Base-by-base conservation (phyloP, 257 asterid genomes). In the Solanum arcanum region DNA sequence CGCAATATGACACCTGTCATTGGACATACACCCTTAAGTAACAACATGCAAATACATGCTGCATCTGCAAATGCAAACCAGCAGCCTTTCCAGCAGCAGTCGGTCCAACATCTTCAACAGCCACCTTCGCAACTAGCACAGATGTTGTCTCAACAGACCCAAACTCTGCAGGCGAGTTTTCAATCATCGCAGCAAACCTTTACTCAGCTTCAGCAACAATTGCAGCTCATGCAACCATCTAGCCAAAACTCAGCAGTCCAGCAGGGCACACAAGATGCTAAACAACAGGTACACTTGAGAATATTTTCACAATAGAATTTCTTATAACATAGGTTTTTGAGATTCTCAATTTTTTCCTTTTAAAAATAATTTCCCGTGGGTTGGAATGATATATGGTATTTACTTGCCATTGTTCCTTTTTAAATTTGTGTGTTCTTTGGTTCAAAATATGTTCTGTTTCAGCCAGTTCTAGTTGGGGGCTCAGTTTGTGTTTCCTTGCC, bases 181-280 rank as follows among this genome's bases (percentile, higher is more conserved):
- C 99, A 96, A 85, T 94, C 98, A 29, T 96, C 98, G 9, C 98
- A 94, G 86, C 97, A 94, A 89, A 91, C 98, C 64, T 90, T 96
- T 76, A 92, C 94, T 89, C 98, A 96, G 93, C 95, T 96, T 89
- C 99, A 96, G 89, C 98, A 95, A 90, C 99, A 96, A 90, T 31
- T 95, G 89, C 98, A 94, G 90, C 93, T 91, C 91, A 92, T 93
- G 88, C 98, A 95, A 82, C 97, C 98, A n/a, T 87, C 98, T 12
- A 93, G 89, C 88, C 96, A 91, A 84, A 93, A 83, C 90, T 80
- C 88, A 89, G 85, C 91, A 25, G 83, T 92, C 68, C 97, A 90
- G 86, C 99, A 93, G 91, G 91, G 92, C 89, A 87, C 90, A 83
- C 91, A 90, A 86, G 89, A 92, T 84, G 87, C 91, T 87, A 93